phyloP scores from a whole-genome alignment of 495 filamentous ascomycete species.

The Pyronema domesticum region DNA sequence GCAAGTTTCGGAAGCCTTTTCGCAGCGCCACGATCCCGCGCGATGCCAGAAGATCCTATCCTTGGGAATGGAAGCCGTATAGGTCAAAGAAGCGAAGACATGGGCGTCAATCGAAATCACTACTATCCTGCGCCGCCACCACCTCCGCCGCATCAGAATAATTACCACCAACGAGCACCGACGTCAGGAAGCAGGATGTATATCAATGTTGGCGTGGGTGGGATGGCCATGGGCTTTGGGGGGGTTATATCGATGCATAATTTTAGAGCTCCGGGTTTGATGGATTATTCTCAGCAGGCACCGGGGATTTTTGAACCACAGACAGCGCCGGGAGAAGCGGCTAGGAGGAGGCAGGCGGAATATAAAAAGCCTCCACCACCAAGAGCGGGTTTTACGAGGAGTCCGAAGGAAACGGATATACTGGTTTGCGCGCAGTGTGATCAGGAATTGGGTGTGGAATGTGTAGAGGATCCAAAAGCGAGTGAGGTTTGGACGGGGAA shows the following conservation, averaged over 20 bases:
- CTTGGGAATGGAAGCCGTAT: slow-evolving; percentile 18
- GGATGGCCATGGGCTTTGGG: too few species aligned
- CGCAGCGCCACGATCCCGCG: too few species aligned
- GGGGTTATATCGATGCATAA: too few species aligned
- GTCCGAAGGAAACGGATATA: slow-evolving; percentile 41
- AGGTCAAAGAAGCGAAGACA: slow-evolving; percentile 8
- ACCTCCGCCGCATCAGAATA: too few species aligned
- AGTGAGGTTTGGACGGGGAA: slow-evolving; percentile 51
- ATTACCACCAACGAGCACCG: too few species aligned
- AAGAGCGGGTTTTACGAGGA: slow-evolving; percentile 46
- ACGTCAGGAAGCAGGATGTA: too few species aligned
- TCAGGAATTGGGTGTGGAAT: slow-evolving; percentile 43
- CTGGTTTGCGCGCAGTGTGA: slow-evolving; percentile 57
- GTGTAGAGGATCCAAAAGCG: slow-evolving; percentile 30
- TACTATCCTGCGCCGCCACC: background rate
- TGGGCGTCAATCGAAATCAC: background rate
- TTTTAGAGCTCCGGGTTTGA: background rate
- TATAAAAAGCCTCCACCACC: slow-evolving; percentile 44
- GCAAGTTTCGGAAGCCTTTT: background rate
- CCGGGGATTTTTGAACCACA: slow-evolving; percentile 20
- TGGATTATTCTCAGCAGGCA: slow-evolving; percentile 24
- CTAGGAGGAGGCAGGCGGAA: slow-evolving; percentile 10
- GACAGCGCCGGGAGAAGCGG: background rate
- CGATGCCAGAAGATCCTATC: slow-evolving; percentile 13
- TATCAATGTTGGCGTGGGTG: too few species aligned